Evolutionary conservation across 352 stramenopile genomes (phyloP).

Genomic region (Phytophthora colocasiae): DNA sequence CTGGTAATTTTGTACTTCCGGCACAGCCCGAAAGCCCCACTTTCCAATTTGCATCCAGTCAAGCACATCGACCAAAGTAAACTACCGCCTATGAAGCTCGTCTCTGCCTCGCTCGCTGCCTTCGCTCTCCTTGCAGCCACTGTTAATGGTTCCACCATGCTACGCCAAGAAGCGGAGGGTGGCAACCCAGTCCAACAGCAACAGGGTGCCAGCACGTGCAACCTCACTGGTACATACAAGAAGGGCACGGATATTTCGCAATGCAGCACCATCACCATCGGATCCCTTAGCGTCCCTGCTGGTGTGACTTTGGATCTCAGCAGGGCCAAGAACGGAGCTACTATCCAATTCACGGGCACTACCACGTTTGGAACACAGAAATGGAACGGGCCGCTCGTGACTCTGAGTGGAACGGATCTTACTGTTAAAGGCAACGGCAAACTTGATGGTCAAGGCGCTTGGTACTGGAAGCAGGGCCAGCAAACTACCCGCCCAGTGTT

Average conservation of each 20-base stretch:
- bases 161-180: constrained; percentile 23
- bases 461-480: constrained; percentile 48
- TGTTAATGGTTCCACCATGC: constrained; percentile 19
- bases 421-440: constrained; percentile 42
- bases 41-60: constrained; percentile 14
- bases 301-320: constrained; percentile 46
- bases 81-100: constrained; percentile 29
- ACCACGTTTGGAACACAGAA: constrained; percentile 40
- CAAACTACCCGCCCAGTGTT: constrained; percentile 40
- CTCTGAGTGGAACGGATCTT: constrained; percentile 34
- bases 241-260: constrained; percentile 35
- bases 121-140: constrained; percentile 19
- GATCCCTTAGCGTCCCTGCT: constrained; percentile 36
- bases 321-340: constrained; percentile 33
- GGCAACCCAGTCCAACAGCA: constrained; percentile 19
- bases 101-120: constrained; percentile 10
- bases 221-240: constrained; percentile 46
- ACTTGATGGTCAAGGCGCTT: constrained; percentile 43
- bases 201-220: constrained; percentile 29
- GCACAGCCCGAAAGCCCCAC: neutral
- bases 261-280: constrained; percentile 36
- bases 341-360: constrained; percentile 43
- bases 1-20: too few species aligned
- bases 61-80: constrained; percentile 6
- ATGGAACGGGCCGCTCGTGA: constrained; percentile 43